Base-by-base conservation (phyloP, 768 basidiomycete species). In the Astraeus odoratus region DNA sequence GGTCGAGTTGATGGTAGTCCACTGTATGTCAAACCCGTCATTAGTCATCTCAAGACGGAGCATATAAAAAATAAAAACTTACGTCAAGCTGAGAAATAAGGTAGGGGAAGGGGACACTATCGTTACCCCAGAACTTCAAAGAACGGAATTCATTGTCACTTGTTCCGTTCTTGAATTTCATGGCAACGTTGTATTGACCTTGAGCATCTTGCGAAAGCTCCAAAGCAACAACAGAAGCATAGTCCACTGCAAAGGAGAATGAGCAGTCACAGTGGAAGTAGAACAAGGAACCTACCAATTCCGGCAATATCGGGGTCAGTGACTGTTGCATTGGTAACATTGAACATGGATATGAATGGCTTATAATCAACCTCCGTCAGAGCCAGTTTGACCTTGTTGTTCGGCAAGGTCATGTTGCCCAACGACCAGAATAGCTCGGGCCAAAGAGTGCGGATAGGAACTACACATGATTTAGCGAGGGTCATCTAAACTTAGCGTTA, bases 151-250 rank as follows among this genome's bases (percentile, higher is more conserved):
- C 67, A 15, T 67, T 65, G 43, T 71, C 57, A 7, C 42, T 36
- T 19, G 87, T 86, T 23, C 86, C 86, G 59, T 90, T 90, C 74
- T 78, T 83, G 75, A 88, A 87, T 64, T 77, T 81, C 77, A 89
- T 71, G 52, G 86, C 78, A 56, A 90, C 83, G 37, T 81, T 74
- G 51, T 78, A 71, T 43, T 87, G 78, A 23, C 83, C 83, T 15
- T 79, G 73, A 44, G 73, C 71, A 20, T 78, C 75, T 43, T 78
- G 72, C 29, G 56, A 65, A 49, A 90, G 73, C 69, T 90, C 87
- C 43, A 89, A 76, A 42, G 77, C 83, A 44, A 87, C 61, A 23
- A 81, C 83, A 39, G 84, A 80, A 8, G 81, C 78, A 56, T 74
- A 87, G 61, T 88, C 73, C 44, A 81, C 87, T 88, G 46, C n/a